Evolutionary conservation across 768 basidiomycete species (phyloP), one percentile per base, ranked within the genome.

Genomic region (Suillus sp.): DNA sequence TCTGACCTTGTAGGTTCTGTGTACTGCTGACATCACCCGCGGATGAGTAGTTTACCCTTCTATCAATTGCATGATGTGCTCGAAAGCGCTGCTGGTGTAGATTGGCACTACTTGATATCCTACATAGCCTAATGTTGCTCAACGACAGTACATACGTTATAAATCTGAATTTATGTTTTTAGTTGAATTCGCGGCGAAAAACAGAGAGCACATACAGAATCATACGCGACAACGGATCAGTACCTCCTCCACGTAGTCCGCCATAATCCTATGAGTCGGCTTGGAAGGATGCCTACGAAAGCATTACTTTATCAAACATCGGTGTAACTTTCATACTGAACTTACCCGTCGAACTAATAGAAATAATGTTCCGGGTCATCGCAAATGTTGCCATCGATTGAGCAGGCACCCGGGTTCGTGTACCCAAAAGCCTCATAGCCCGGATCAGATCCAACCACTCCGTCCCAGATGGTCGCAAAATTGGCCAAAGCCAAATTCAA

Each of bases 321-420:
- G 2, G n/a, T 27, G 40, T 11, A 62, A 37, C 18, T 18, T 50
- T 1, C 35, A n/a, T 25, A 30, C 2, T 4, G 2, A 34, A 71
- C 80, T 55, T 62, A 84, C 84, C 80, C 78, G 47, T 73, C 71
- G 27, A 85, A 80, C 81, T 83, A 85, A 66, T 84, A 84, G 63
- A 85, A 86, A 55, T 78, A 77, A 66, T 81, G 82, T 40, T 81
- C 80, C 3, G 81, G 79, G 59, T 83, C 81, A 53, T 61, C 35
- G 61, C 82, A 83, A 62, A 65, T 68, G 5, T 75, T 75, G 2
- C 71, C 72, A 2, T 69, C 78, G 4, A 66, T 57, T 1, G 68
- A 71, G 65, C 78, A 83, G 0, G 77, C 71, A 22, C 73, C 73
- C 13, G 75, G 70, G 38, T 77, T 84, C 27, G 73, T 74, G 65